Percentiles rank a stretch among this genome's conserved stretches.
Evolutionary conservation across 768 basidiomycete genomes (phyloP).

Genomic region (Mycena capillaripes): DNA sequence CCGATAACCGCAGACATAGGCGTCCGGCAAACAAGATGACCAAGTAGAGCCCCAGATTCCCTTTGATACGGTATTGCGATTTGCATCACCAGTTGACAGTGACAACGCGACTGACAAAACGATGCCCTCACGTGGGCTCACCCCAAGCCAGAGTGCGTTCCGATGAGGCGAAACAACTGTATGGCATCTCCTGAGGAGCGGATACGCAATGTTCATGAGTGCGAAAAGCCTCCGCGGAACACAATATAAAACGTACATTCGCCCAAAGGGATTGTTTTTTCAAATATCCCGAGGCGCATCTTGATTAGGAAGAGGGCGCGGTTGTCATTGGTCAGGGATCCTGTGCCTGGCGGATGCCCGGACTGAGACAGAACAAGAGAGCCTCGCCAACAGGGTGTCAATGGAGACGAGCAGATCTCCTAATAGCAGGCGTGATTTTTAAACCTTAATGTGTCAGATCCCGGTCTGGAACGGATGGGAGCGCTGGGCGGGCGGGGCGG

Average conservation of each 20-base stretch:
- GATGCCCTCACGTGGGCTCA: neutral
- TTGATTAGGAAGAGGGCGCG: no score
- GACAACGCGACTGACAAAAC: no score
- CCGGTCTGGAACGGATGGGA: neutral
- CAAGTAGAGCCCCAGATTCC: no score
- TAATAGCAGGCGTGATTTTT: no score
- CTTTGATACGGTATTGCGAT: neutral
- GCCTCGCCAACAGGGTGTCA: neutral
- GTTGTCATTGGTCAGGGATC: conserved; percentile 15
- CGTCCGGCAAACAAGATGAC: no score
- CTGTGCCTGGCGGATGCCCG: conserved; percentile 15
- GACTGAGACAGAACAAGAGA: neutral
- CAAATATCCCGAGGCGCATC: conserved; percentile 8
- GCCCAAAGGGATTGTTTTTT: conserved; percentile 3
- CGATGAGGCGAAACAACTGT: neutral
- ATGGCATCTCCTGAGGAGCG: neutral
- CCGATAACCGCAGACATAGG: no score
- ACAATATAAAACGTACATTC: conserved; percentile 2
- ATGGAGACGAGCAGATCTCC: no score
- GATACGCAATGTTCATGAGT: neutral
- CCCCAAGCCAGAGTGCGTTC: neutral
- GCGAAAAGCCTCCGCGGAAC: conserved; percentile 14
- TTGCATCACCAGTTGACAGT: neutral
- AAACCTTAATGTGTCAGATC: neutral
- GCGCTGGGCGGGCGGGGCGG: neutral